Base-by-base conservation (phyloP, 805 yeast species). In the Lachancea meyersii region DNA sequence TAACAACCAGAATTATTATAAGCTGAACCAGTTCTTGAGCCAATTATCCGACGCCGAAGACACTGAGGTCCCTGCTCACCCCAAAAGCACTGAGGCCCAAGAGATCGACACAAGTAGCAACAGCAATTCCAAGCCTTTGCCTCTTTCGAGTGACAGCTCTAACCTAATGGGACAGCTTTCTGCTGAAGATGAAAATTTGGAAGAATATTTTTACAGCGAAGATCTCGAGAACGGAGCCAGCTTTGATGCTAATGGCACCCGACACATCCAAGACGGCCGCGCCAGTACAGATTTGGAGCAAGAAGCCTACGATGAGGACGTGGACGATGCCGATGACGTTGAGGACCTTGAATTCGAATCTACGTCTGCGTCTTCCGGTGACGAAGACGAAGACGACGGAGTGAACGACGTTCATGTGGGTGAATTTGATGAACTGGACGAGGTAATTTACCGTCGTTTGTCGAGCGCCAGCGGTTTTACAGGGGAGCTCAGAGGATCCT, bases 351-450 rank as follows among this genome's bases (percentile, higher is more conserved):
- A 36, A n/a, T 18, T 40, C 28, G 41, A 39, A 4, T 46, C 39
- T 16, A 48, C 40, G 22, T 51, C 39, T 16, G 49, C 40, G 22
- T 51, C 47, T 19, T 38, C 41, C 14, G 38, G 40, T 8, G 47
- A 35, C 26, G 39, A 32, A 18, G 45, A 35, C 26, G 39, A 32
- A 18, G 45, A 45, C 8, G 61, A 54, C 21, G 53, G 48, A 10
- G 61, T 57, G 6, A 50, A 48, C 28, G 65, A 60, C 39, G 35
- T 59, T 4, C 49, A 51, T 19, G 45, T 59, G 17, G 60, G 50
- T 10, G 64, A 59, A 14, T 43, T 57, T 31, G 65, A 60, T 41
- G 62, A 54, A 31, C 39, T 60, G 19, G 64, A 60, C 38, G 63
- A 58, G 42, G 61, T 55, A 40, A 46, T 60, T 41, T 60, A 59